Conservation (phyloP, 164 flowering plant species). For the Liquidambar formosana region DNA sequence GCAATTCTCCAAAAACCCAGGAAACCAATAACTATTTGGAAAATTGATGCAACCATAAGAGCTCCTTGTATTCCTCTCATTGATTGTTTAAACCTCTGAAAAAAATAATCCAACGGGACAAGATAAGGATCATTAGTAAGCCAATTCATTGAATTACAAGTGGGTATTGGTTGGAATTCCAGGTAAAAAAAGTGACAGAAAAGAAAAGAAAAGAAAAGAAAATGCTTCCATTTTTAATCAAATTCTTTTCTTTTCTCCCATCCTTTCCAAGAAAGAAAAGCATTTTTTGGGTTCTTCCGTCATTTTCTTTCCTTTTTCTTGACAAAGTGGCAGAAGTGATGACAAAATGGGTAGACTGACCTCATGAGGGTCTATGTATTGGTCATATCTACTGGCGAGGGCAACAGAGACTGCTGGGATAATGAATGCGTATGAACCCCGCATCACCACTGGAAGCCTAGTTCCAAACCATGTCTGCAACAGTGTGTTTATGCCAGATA, state of each 20-base stretch:
- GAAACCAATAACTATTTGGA: conserved; percentile 53
- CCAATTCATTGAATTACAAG: neutral
- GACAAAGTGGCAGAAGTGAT: neutral
- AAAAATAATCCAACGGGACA: neutral
- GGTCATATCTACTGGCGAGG: conserved; percentile 27
- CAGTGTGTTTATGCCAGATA: conserved; percentile 68
- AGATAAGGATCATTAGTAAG: neutral
- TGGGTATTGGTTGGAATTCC: neutral
- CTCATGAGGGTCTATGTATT: conserved; percentile 41
- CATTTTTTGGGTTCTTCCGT: no score
- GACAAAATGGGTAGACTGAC: conserved; percentile 21
- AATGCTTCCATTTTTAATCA: neutral
- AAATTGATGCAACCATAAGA: conserved; percentile 48
- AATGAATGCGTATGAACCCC: conserved; percentile 60
- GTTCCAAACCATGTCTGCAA: conserved; percentile 66
- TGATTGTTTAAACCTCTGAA: conserved; percentile 50
- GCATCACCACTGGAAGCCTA: conserved; percentile 65
- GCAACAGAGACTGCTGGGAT: conserved; percentile 51
- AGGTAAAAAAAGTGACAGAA: neutral
- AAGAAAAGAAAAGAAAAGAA: neutral
- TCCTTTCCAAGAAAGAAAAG: neutral
- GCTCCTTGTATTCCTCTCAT: conserved; percentile 70
- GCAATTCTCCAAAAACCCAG: conserved; percentile 62
- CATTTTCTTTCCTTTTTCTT: neutral
- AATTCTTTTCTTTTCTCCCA: conserved; percentile 1